Conservation (phyloP, 352 stramenopile genomes). For the Pythium apleroticum region DNA sequence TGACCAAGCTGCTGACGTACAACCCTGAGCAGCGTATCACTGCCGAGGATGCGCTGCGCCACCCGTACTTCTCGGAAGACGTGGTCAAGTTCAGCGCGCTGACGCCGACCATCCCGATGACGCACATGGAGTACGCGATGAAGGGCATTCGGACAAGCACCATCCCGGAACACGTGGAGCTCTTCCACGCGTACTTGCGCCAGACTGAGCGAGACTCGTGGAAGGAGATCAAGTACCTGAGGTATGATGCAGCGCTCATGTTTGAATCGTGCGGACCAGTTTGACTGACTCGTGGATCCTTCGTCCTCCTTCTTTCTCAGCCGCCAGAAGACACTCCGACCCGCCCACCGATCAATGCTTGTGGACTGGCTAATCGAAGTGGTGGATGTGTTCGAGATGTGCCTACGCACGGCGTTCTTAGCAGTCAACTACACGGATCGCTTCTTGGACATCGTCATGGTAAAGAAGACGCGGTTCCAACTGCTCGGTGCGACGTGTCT, state of each 20-base stretch:
- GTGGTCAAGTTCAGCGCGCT: conserved; percentile 43
- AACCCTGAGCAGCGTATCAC: conserved; percentile 83
- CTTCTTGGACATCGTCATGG: conserved; percentile 87
- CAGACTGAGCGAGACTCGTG: conserved; percentile 79
- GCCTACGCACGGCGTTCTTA: conserved; percentile 85
- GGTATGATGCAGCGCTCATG: conserved; percentile 32
- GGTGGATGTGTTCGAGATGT: conserved; percentile 93
- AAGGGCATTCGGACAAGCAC: conserved; percentile 40
- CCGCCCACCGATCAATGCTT: conserved; percentile 88
- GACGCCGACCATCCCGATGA: conserved; percentile 71
- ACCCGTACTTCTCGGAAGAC: conserved; percentile 75
- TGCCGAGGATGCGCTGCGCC: conserved; percentile 76
- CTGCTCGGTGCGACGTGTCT: conserved; percentile 88
- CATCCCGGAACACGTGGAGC: conserved; percentile 70
- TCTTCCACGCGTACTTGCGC: conserved; percentile 81
- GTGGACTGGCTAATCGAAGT: conserved; percentile 93
- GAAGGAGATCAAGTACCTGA: conserved; percentile 88
- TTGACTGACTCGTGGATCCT: conserved; percentile 1
- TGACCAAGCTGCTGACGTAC: conserved; percentile 78
- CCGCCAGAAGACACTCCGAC: conserved; percentile 78
- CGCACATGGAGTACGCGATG: conserved; percentile 74
- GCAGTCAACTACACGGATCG: conserved; percentile 91
- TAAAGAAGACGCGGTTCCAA: conserved; percentile 89
- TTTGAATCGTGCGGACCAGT: background rate
- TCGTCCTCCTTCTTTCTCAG: conserved; percentile 28